These are phyloP conservation scores for Orbilia oligospora DNA, from an alignment of 2,329 filamentous ascomycete genomes.

Conservation along the genomic window DNA sequence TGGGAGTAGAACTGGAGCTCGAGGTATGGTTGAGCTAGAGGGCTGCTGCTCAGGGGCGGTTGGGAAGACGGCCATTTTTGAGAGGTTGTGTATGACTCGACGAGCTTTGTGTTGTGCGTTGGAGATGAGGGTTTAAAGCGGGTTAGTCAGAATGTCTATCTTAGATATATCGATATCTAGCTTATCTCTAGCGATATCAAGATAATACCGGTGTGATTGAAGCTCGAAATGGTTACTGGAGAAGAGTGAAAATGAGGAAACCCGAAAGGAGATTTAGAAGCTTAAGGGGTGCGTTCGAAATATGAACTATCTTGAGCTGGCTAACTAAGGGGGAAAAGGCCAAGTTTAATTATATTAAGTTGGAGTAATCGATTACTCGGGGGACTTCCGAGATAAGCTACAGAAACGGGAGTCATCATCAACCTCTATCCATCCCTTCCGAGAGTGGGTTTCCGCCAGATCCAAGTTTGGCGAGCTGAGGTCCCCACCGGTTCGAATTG, in stretches of 20 bases:
- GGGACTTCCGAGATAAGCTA: slow-evolving; percentile 35
- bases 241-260: neutral
- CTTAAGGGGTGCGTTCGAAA: neutral
- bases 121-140: slow-evolving; percentile 25
- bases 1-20: slow-evolving; percentile 3
- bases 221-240: neutral
- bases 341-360: slow-evolving; percentile 1
- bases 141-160: neutral
- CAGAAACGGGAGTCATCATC: slow-evolving; percentile 30
- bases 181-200: neutral
- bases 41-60: slow-evolving; percentile 35
- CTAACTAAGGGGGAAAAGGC: slow-evolving; percentile 3
- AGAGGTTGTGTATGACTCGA: neutral
- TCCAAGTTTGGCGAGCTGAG: slow-evolving; percentile 3
- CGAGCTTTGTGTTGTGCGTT: slow-evolving; percentile 33
- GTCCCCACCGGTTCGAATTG: slow-evolving; percentile 10
- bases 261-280: neutral
- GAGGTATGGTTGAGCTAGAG: slow-evolving; percentile 2
- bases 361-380: neutral
- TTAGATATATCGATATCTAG: too few species aligned
- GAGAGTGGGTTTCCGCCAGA: neutral
- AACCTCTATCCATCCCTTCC: slow-evolving; percentile 7
- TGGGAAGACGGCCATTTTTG: slow-evolving; percentile 48
- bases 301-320: neutral
- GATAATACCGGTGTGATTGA: neutral